Evolutionary conservation across 768 basidiomycete genomes (phyloP).

Genomic region (Termitomyces bulborhizus): DNA sequence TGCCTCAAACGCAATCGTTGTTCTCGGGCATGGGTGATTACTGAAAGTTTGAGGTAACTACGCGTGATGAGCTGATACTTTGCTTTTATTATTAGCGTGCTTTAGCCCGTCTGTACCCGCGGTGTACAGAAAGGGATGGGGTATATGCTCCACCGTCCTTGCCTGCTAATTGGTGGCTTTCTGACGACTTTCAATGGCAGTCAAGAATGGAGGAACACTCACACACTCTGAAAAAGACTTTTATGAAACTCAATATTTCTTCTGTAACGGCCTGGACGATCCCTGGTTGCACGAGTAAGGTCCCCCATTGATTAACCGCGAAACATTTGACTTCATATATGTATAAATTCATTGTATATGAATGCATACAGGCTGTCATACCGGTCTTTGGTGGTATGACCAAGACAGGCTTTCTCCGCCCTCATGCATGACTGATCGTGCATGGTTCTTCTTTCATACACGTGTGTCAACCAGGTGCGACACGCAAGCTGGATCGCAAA

Average conservation of each 20-base stretch:
- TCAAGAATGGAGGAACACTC: conserved; percentile 28
- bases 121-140: conserved; percentile 25
- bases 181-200: conserved; percentile 10
- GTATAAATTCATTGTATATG: no score
- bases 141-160: conserved; percentile 15
- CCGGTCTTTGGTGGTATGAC: conserved; percentile 23
- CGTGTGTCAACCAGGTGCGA: conserved; percentile 22
- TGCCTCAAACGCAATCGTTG: conserved; percentile 3
- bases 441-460: neutral
- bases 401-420: no score
- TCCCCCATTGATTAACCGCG: neutral
- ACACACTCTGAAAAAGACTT: conserved; percentile 29
- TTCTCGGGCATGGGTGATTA: conserved; percentile 16
- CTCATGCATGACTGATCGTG: neutral
- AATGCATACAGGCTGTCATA: conserved; percentile 19
- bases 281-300: conserved; percentile 31
- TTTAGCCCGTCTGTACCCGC: conserved; percentile 31
- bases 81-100: conserved; percentile 19
- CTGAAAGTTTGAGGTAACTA: neutral
- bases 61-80: neutral
- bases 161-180: neutral
- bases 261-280: conserved; percentile 29
- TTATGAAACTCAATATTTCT: conserved; percentile 27
- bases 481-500: conserved; percentile 31
- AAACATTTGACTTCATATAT: neutral